Percentiles rank a stretch among this genome's conserved stretches.
Evolutionary conservation across 2,329 filamentous ascomycete genomes (phyloP).

Genomic region (Alternaria triticimaculans): DNA sequence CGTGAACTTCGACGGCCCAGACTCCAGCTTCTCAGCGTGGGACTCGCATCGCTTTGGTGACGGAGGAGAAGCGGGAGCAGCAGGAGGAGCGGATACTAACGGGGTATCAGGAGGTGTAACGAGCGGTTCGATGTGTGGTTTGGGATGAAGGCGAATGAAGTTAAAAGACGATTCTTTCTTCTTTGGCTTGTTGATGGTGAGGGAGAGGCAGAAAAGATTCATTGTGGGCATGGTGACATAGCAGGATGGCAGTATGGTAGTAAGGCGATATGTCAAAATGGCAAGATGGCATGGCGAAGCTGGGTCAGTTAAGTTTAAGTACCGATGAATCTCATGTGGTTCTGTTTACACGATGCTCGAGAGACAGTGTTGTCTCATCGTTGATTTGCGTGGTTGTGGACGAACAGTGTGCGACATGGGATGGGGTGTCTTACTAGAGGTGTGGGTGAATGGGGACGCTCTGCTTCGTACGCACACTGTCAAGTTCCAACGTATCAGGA

Average conservation of each 20-base stretch:
- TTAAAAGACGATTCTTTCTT: neutral
- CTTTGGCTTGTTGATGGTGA: neutral
- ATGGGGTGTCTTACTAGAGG: neutral
- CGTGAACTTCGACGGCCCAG: neutral
- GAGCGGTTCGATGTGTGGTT: neutral
- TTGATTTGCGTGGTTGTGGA: neutral
- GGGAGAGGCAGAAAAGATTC: neutral
- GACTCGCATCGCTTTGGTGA: neutral
- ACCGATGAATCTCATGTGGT: no score
- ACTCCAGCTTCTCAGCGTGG: rapidly evolving
- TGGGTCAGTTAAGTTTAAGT: neutral
- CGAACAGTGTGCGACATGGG: neutral
- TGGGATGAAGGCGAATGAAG: neutral
- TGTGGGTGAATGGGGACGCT: neutral
- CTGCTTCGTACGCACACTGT: neutral
- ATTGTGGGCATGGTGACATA: neutral
- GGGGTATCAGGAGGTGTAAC: neutral
- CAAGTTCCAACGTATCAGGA: rapidly evolving
- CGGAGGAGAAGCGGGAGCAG: neutral
- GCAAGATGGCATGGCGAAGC: neutral
- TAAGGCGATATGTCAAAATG: neutral
- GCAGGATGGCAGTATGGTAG: neutral
- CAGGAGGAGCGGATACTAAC: neutral
- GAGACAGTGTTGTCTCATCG: neutral
- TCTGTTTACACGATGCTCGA: neutral